These are phyloP conservation scores for Podosphaera aphanis DNA, from an alignment of 2,329 filamentous ascomycete species.

Conservation along the genomic window DNA sequence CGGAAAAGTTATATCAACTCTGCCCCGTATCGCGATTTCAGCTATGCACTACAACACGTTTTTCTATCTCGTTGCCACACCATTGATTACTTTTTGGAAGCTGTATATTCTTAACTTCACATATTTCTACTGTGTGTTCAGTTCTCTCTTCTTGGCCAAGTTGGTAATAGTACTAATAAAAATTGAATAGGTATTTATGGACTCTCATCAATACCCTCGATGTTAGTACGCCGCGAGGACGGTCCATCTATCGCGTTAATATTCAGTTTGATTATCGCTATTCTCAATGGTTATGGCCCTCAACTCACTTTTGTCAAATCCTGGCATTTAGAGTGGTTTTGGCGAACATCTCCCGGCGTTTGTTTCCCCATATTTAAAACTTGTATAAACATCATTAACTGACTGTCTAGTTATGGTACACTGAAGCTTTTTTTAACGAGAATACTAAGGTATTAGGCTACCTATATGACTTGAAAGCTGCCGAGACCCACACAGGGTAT, in stretches of 20 bases:
- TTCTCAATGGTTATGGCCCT: constrained; percentile 30
- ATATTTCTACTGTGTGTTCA: constrained; percentile 26
- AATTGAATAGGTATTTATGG: constrained; percentile 23
- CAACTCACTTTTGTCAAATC: constrained; percentile 22
- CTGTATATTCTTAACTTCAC: constrained; percentile 27
- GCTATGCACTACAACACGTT: constrained; percentile 31
- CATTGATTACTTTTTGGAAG: constrained; percentile 24
- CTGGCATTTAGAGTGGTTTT: constrained; percentile 32
- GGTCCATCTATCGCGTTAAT: constrained; percentile 32
- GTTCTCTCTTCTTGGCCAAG: too few species aligned
- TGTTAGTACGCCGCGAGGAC: constrained; percentile 30
- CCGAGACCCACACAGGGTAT: constrained; percentile 22
- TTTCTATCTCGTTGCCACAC: constrained; percentile 24
- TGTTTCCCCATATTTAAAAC: neutral
- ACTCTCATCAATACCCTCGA: constrained; percentile 26
- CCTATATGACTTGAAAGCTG: constrained; percentile 26
- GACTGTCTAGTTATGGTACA: constrained; percentile 21
- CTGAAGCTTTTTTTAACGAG: constrained; percentile 30
- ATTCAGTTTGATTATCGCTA: constrained; percentile 27
- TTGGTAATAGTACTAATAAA: too few species aligned
- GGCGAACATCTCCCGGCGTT: constrained; percentile 26
- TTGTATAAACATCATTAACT: neutral
- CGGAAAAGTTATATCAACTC: constrained; percentile 27
- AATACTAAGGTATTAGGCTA: constrained; percentile 25
- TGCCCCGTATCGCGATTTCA: constrained; percentile 26